Conservation (phyloP, 1,284 basidiomycete genomes). For the Cronartium quercuum region DNA sequence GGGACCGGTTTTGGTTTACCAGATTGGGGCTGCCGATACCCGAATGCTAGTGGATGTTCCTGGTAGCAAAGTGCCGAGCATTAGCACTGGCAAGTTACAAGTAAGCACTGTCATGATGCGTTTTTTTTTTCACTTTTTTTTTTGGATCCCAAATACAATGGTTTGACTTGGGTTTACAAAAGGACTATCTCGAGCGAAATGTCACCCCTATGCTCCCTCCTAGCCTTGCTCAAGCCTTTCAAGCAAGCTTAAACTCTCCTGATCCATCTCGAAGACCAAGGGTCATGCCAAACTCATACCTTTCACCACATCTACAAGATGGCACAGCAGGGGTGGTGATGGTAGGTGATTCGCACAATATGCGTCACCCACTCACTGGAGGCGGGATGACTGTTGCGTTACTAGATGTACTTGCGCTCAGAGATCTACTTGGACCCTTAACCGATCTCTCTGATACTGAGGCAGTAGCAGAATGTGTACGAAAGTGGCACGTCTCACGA, state of each 20-base stretch:
- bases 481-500: conserved; percentile 74
- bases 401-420: conserved; percentile 70
- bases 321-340: conserved; percentile 68
- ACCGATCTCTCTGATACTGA: conserved; percentile 59
- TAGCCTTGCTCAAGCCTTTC: conserved; percentile 60
- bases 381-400: conserved; percentile 92
- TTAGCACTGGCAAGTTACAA: conserved; percentile 55
- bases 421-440: conserved; percentile 56
- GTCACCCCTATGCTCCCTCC: conserved; percentile 73
- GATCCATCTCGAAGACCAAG: conserved; percentile 62
- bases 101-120: conserved; percentile 41
- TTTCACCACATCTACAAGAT: conserved; percentile 72
- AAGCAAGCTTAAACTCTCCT: conserved; percentile 57
- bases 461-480: conserved; percentile 57
- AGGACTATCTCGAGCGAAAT: conserved; percentile 65
- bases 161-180: neutral
- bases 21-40: conserved; percentile 70
- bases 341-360: conserved; percentile 95
- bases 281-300: conserved; percentile 92
- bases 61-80: conserved; percentile 66
- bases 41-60: conserved; percentile 90
- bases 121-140: neutral
- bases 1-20: conserved; percentile 81
- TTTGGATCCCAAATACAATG: neutral
- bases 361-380: conserved; percentile 96